Percentiles rank a stretch among this genome's conserved stretches.
These are phyloP conservation scores for Fusarium sp. DNA, from an alignment of 2,329 filamentous ascomycete species.

Conservation along the genomic window DNA sequence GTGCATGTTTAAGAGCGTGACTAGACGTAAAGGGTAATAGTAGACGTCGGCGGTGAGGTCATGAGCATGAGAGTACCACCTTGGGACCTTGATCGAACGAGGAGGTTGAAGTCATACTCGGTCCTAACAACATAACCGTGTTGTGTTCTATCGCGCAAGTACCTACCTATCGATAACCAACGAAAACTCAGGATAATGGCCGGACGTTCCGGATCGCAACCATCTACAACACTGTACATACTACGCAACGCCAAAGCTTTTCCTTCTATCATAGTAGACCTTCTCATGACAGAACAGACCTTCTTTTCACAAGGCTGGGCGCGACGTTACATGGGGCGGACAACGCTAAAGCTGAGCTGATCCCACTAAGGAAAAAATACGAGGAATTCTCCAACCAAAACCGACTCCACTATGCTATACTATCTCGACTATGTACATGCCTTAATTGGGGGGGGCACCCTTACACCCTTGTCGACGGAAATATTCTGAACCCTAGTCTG, in stretches of 20 bases:
- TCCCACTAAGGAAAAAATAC: slow-evolving; percentile 22
- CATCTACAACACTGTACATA: too few species aligned
- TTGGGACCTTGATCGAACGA: slow-evolving; percentile 15
- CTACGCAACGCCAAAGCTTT: too few species aligned
- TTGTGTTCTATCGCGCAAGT: background rate
- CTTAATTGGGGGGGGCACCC: slow-evolving; percentile 11
- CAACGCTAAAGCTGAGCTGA: slow-evolving; percentile 15
- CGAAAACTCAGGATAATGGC: background rate
- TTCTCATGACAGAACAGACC: too few species aligned
- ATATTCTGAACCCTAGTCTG: slow-evolving; percentile 29
- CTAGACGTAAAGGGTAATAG: background rate
- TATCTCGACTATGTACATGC: too few species aligned
- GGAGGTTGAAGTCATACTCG: background rate
- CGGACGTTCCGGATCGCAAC: slow-evolving; percentile 6
- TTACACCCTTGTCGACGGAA: slow-evolving; percentile 14
- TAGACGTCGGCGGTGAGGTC: slow-evolving; percentile 30
- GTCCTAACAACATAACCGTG: too few species aligned
- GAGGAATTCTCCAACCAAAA: slow-evolving; percentile 27
- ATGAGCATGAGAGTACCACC: slow-evolving; percentile 27
- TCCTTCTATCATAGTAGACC: too few species aligned
- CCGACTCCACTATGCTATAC: slow-evolving; percentile 34
- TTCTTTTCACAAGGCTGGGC: background rate
- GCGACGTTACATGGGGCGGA: slow-evolving; percentile 29
- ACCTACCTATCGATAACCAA: background rate
- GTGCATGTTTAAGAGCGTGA: slow-evolving; percentile 2